Conservation (phyloP, 805 yeast species). For the Nakazawaea laoshanensis region DNA sequence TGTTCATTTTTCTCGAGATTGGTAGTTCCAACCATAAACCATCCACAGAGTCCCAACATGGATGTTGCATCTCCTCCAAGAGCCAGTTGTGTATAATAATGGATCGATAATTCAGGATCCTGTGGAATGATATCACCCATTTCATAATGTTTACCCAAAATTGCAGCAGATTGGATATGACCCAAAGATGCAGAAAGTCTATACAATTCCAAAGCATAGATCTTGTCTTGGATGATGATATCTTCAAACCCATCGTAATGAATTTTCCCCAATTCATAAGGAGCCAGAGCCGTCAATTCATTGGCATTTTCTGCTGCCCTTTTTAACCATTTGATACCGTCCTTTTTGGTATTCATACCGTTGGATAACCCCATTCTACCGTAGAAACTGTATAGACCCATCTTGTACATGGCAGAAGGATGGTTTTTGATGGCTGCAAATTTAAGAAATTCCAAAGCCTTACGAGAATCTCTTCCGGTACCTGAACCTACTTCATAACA, state of each 20-base stretch:
- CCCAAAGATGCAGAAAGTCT: slow-evolving; percentile 87
- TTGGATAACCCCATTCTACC: slow-evolving; percentile 74
- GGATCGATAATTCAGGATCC: slow-evolving; percentile 79
- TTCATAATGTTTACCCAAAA: slow-evolving; percentile 81
- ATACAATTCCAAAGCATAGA: slow-evolving; percentile 79
- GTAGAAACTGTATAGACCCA: slow-evolving; percentile 81
- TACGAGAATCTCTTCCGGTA: slow-evolving; percentile 77
- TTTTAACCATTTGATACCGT: slow-evolving; percentile 88
- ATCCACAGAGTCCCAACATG: slow-evolving; percentile 92
- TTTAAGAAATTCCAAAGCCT: slow-evolving; percentile 73
- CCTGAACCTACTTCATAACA: slow-evolving; percentile 95
- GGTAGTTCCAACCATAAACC: slow-evolving; percentile 90
- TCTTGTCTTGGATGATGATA: slow-evolving; percentile 73
- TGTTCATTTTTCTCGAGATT: slow-evolving; percentile 73
- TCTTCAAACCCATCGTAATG: slow-evolving; percentile 81
- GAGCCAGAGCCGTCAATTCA: slow-evolving; percentile 86
- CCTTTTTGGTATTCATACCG: slow-evolving; percentile 62
- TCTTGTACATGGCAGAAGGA: slow-evolving; percentile 93
- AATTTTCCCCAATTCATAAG: slow-evolving; percentile 83
- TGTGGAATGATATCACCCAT: slow-evolving; percentile 67
- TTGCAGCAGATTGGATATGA: slow-evolving; percentile 69
- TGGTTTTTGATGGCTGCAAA: slow-evolving; percentile 88
- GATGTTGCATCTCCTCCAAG: slow-evolving; percentile 79
- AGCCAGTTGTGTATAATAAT: slow-evolving; percentile 90
- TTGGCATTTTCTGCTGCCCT: slow-evolving; percentile 82